A percentile compares a stretch with the other conserved stretches of the same genome.
Evolutionary conservation across 2,329 filamentous ascomycete species (phyloP).

Genomic region (Colletotrichum lentis): DNA sequence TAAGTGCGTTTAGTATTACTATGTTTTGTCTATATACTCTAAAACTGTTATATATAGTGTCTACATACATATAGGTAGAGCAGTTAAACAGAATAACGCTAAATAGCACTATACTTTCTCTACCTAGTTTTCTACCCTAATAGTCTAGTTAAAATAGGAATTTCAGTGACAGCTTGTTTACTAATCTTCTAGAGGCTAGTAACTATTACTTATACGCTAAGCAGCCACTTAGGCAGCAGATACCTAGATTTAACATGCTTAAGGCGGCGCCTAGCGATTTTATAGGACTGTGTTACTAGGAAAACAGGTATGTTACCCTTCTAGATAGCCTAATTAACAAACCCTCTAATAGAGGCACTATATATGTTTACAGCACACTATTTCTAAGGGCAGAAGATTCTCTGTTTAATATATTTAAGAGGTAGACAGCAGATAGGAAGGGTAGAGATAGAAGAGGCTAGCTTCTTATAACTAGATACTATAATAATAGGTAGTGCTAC

Average conservation of each 20-base stretch:
- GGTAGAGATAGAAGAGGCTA: background rate
- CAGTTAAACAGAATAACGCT: background rate
- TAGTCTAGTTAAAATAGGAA: background rate
- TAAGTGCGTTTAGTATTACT: background rate
- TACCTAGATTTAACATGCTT: background rate
- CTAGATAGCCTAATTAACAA: background rate
- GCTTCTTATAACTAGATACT: background rate
- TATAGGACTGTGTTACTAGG: background rate
- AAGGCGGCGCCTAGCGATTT: background rate
- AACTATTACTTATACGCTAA: background rate
- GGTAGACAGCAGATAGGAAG: background rate
- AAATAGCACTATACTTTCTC: conserved; percentile 1
- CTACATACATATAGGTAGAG: background rate
- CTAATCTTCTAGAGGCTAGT: background rate
- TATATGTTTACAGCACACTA: background rate
- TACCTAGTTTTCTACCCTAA: background rate
- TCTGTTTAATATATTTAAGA: background rate
- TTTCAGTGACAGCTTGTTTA: background rate
- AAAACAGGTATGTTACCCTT: background rate
- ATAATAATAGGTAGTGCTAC: conserved; percentile 1
- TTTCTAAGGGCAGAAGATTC: background rate
- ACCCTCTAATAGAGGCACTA: background rate
- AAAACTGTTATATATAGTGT: background rate
- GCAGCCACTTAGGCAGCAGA: background rate
- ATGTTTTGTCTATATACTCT: background rate